Evolutionary conservation across 2,329 filamentous ascomycete species (phyloP).

Genomic region (Epichloe amarillans): DNA sequence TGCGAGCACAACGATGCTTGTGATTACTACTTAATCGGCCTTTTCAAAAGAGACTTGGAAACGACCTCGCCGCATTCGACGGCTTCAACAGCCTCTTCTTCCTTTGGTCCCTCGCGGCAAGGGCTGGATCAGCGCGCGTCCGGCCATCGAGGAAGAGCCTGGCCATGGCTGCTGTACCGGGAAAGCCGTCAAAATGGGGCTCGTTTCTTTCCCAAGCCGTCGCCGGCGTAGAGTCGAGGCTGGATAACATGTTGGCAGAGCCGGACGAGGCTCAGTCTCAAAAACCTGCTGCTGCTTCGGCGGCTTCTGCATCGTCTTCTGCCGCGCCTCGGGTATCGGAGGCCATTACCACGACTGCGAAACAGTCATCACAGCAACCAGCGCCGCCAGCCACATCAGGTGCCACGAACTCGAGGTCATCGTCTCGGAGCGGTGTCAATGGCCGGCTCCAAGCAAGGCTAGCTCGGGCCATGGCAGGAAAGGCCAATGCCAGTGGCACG

Average conservation of each 20-base stretch:
- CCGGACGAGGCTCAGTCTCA: slow-evolving; percentile 38
- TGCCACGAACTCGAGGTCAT: slow-evolving; percentile 43
- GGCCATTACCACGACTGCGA: slow-evolving; percentile 7
- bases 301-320: slow-evolving; percentile 1
- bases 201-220: slow-evolving; percentile 80
- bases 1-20: too few species aligned
- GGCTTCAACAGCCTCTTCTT: neutral
- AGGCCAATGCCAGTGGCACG: slow-evolving; percentile 27
- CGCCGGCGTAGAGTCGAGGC: slow-evolving; percentile 80
- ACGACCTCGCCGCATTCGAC: too few species aligned
- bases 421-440: slow-evolving; percentile 50
- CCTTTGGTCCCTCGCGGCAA: neutral
- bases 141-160: slow-evolving; percentile 4
- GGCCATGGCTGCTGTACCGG: slow-evolving; percentile 35
- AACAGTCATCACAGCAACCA: slow-evolving; percentile 5
- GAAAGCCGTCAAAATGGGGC: slow-evolving; percentile 51
- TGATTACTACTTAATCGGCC: too few species aligned
- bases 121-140: neutral
- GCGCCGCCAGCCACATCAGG: slow-evolving; percentile 20
- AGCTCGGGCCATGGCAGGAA: slow-evolving; percentile 73
- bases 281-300: slow-evolving; percentile 1
- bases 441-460: slow-evolving; percentile 81
- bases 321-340: neutral
- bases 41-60: too few species aligned
- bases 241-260: slow-evolving; percentile 85